These are phyloP conservation scores for Anthoceros angustus DNA, from an alignment of 225 moss, liverwort and hornwort genomes.

Conservation along the genomic window DNA sequence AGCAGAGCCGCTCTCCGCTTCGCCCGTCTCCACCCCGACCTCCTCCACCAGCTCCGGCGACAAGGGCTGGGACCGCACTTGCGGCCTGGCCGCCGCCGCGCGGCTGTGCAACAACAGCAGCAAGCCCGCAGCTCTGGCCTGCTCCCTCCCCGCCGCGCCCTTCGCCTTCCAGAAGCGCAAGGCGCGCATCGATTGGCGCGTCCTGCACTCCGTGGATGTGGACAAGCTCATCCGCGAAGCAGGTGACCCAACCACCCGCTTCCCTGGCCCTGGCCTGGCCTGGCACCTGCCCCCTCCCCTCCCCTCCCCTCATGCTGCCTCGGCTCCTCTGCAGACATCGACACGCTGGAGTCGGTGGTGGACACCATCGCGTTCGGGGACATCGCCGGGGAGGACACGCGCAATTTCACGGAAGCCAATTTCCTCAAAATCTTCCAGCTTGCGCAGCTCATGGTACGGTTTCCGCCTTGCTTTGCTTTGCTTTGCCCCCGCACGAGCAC, in stretches of 20 bases:
- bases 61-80: slow-evolving; percentile 1
- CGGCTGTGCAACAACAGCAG: neutral
- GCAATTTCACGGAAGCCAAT: slow-evolving; percentile 77
- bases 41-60: slow-evolving; percentile 6
- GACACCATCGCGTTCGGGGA: slow-evolving; percentile 85
- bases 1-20: too few relatives aligned
- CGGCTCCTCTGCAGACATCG: slow-evolving; percentile 38
- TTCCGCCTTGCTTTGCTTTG: neutral
- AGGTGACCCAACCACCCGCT: slow-evolving; percentile 23
- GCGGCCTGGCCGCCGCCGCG: neutral
- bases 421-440: slow-evolving; percentile 87
- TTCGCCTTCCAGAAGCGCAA: slow-evolving; percentile 63
- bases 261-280: neutral
- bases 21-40: neutral
- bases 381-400: slow-evolving; percentile 84
- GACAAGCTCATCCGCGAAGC: slow-evolving; percentile 58
- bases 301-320: neutral
- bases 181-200: slow-evolving; percentile 81
- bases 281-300: neutral
- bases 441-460: slow-evolving; percentile 72
- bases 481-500: neutral
- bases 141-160: slow-evolving; percentile 6
- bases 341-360: slow-evolving; percentile 45
- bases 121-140: neutral
- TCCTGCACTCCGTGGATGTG: slow-evolving; percentile 55